Percentiles rank a stretch among this genome's conserved stretches.
Conservation (phyloP, 805 yeast genomes). For the Kuraishia cidri region DNA sequence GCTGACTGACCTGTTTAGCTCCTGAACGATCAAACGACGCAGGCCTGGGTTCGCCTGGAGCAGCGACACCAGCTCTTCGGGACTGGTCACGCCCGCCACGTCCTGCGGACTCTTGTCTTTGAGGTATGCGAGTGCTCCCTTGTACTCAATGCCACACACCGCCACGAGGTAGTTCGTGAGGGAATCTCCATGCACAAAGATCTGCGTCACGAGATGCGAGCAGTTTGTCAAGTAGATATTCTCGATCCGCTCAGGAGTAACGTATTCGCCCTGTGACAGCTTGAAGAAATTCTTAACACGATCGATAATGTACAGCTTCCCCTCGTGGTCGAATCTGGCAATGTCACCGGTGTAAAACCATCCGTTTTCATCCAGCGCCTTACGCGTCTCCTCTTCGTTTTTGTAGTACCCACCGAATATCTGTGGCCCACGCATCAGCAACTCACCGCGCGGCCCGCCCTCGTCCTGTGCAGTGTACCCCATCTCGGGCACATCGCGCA, state of each 20-base stretch:
- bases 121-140: constrained; percentile 2
- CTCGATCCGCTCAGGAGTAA: constrained; percentile 72
- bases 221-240: constrained; percentile 46
- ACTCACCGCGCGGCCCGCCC: constrained; percentile 46
- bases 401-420: constrained; percentile 48
- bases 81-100: constrained; percentile 5
- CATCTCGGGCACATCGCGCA: constrained; percentile 60
- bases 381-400: constrained; percentile 43
- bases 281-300: constrained; percentile 77
- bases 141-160: constrained; percentile 52
- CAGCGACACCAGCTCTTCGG: constrained; percentile 15
- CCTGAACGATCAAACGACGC: constrained; percentile 22
- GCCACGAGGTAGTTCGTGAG: constrained; percentile 48
- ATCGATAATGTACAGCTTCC: constrained; percentile 56
- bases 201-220: constrained; percentile 37
- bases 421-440: constrained; percentile 58
- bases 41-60: constrained; percentile 11
- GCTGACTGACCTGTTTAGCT: constrained; percentile 26
- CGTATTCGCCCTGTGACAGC: constrained; percentile 56
- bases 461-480: constrained; percentile 32
- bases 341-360: constrained; percentile 62
- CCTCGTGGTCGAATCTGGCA: constrained; percentile 39
- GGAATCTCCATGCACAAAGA: constrained; percentile 60
- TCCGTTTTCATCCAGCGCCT: constrained; percentile 44
- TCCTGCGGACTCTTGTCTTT: not conserved